Percentiles rank a stretch among this genome's conserved stretches.
phyloP scores from a whole-genome alignment of 2,329 filamentous ascomycete genomes.

The Lasiodiplodia gonubiensis region DNA sequence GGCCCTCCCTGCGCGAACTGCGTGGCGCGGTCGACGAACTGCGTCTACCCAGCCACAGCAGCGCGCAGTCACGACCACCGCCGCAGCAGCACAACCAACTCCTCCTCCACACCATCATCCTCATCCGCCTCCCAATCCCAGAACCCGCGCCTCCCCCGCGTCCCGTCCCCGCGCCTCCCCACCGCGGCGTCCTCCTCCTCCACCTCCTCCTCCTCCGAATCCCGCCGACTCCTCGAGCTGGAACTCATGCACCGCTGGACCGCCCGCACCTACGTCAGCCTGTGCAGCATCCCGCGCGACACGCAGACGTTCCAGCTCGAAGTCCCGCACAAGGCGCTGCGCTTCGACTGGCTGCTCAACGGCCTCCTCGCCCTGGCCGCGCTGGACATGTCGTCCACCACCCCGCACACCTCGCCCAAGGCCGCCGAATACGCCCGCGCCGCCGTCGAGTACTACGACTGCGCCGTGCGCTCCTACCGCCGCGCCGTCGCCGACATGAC shows the following conservation, averaged over 20 bases:
- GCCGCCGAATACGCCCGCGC: slow-evolving; percentile 38
- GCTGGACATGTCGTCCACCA: slow-evolving; percentile 39
- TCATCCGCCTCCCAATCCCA: too few relatives aligned
- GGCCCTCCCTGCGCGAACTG: slow-evolving; percentile 47
- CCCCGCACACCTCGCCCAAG: slow-evolving; percentile 5
- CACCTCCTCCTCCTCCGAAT: neutral
- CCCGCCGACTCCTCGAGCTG: slow-evolving; percentile 48
- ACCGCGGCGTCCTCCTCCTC: too few relatives aligned
- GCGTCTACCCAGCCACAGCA: neutral
- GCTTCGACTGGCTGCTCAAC: neutral
- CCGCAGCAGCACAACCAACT: neutral
- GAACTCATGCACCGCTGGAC: slow-evolving; percentile 61
- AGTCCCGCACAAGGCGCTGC: neutral
- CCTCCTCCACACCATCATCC: neutral
- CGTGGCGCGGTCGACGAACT: slow-evolving; percentile 33
- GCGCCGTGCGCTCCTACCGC: slow-evolving; percentile 42
- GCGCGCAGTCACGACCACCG: too few relatives aligned
- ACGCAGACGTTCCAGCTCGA: slow-evolving; percentile 43
- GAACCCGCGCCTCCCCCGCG: neutral
- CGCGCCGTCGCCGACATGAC: slow-evolving; percentile 38
- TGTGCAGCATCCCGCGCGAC: slow-evolving; percentile 49
- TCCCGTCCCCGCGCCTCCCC: slow-evolving; percentile 17
- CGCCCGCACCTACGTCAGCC: slow-evolving; percentile 51
- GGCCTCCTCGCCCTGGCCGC: neutral
- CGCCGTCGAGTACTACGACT: slow-evolving; percentile 46